Conservation (phyloP, 2,329 filamentous ascomycete species). For the Madurella fahalii region DNA sequence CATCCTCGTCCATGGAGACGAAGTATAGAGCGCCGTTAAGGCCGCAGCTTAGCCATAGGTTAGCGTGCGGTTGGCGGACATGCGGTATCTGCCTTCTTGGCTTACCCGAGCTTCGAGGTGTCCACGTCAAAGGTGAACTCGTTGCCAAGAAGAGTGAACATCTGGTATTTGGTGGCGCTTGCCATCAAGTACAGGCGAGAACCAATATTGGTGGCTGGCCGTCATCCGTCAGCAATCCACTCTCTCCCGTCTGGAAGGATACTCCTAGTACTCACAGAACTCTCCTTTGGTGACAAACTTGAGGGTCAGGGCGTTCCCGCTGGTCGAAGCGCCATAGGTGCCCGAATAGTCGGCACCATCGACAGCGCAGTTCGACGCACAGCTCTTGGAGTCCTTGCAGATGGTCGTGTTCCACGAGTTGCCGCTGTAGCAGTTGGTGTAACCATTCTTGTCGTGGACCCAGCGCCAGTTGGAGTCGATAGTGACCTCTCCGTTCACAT, state of each 20-base stretch:
- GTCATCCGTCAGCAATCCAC: background rate
- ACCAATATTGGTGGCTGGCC: slow-evolving; percentile 35
- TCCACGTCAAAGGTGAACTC: slow-evolving; percentile 66
- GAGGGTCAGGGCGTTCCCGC: slow-evolving; percentile 45
- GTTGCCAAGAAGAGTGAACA: slow-evolving; percentile 55
- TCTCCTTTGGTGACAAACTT: slow-evolving; percentile 42
- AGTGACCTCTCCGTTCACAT: slow-evolving; percentile 44
- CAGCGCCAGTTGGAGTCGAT: slow-evolving; percentile 58
- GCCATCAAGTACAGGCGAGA: slow-evolving; percentile 33
- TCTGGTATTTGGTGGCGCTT: slow-evolving; percentile 33
- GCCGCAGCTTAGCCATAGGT: slow-evolving; percentile 42
- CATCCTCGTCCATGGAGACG: slow-evolving; percentile 51
- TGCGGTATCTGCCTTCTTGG: slow-evolving; percentile 35
- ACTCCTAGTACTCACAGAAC: slow-evolving; percentile 24
- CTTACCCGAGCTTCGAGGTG: slow-evolving; percentile 56
- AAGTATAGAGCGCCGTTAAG: slow-evolving; percentile 60
- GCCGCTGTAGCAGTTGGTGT: slow-evolving; percentile 48
- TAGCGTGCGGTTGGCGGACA: background rate
- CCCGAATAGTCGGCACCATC: slow-evolving; percentile 52
- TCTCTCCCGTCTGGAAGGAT: background rate
- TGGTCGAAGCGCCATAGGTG: slow-evolving; percentile 50
- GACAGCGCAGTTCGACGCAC: slow-evolving; percentile 53
- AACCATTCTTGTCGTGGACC: slow-evolving; percentile 45
- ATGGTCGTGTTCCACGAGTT: slow-evolving; percentile 44
- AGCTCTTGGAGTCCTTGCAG: slow-evolving; percentile 46